Percentiles rank a stretch among this genome's conserved stretches.
phyloP scores from a whole-genome alignment of 345 rosid species.

The Barbarea vulgaris region DNA sequence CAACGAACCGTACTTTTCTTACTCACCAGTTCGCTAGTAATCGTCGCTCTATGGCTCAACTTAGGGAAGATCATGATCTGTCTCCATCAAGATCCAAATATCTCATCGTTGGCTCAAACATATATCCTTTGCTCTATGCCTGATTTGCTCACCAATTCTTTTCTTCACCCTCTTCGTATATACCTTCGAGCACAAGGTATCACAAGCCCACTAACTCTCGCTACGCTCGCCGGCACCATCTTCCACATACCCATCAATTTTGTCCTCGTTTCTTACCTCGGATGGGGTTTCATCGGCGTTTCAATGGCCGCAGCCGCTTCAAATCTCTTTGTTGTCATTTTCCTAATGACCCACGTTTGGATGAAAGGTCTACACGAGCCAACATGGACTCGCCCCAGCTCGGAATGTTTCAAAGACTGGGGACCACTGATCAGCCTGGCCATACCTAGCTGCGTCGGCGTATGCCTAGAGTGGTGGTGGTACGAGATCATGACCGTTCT shows the following conservation, averaged over 20 bases:
- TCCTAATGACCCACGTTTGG: constrained; percentile 58
- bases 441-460: constrained; percentile 85
- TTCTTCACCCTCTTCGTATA: constrained; percentile 91
- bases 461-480: constrained; percentile 96
- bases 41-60: constrained; percentile 71
- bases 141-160: constrained; percentile 76
- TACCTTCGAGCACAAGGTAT: constrained; percentile 98
- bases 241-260: constrained; percentile 70
- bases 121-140: constrained; percentile 77
- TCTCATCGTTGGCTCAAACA: constrained; percentile 65
- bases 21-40: constrained; percentile 59
- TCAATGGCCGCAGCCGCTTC: constrained; percentile 78
- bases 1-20: constrained; percentile 81
- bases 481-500: constrained; percentile 87
- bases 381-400: constrained; percentile 71
- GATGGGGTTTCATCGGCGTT: constrained; percentile 72
- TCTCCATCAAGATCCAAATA: constrained; percentile 71
- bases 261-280: constrained; percentile 57
- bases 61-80: constrained; percentile 59
- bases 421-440: constrained; percentile 70
- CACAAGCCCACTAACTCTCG: constrained; percentile 72
- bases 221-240: constrained; percentile 67
- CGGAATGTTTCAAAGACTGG: constrained; percentile 80
- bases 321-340: constrained; percentile 54
- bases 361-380: constrained; percentile 52